These are phyloP conservation scores for Aspergillus versicolor DNA, from an alignment of 2,329 filamentous ascomycete species.

Conservation along the genomic window DNA sequence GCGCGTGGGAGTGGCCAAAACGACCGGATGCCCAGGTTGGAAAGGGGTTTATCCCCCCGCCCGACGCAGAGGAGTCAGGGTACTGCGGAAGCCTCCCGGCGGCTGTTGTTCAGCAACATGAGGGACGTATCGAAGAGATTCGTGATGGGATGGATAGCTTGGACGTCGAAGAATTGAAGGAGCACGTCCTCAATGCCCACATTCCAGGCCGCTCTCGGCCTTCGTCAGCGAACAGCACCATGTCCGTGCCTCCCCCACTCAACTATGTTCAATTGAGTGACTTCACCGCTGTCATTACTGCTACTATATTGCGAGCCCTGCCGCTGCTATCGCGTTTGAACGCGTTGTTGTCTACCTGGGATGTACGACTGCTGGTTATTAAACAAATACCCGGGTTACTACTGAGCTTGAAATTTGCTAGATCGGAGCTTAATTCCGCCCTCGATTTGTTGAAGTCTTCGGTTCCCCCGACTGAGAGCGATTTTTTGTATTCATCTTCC, in stretches of 20 bases:
- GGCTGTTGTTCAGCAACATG: constrained; percentile 65
- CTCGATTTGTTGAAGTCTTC: constrained; percentile 28
- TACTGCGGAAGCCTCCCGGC: constrained; percentile 72
- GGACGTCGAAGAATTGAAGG: constrained; percentile 74
- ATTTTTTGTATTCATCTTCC: constrained; percentile 30
- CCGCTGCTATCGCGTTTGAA: constrained; percentile 75
- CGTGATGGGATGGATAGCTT: constrained; percentile 46
- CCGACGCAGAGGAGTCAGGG: constrained; percentile 23
- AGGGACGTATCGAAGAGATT: constrained; percentile 73
- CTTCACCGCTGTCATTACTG: constrained; percentile 84
- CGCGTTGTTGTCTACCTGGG: constrained; percentile 75
- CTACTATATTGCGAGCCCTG: constrained; percentile 84
- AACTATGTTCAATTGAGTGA: constrained; percentile 77
- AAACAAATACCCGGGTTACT: constrained; percentile 71
- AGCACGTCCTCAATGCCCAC: constrained; percentile 79
- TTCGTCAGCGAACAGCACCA: constrained; percentile 44
- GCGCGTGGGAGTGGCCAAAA: constrained; percentile 59
- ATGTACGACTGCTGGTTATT: constrained; percentile 70
- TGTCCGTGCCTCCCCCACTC: constrained; percentile 42
- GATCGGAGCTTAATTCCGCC: constrained; percentile 35
- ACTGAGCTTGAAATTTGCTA: constrained; percentile 54
- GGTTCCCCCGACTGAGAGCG: constrained; percentile 24
- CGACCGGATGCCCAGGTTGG: constrained; percentile 36
- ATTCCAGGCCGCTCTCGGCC: constrained; percentile 62
- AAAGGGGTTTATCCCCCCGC: constrained; percentile 43